A percentile compares a stretch with the other conserved stretches of the same genome.
Evolutionary conservation across 306 rosid species (phyloP).

Genomic region (Lathyrus oleraceus): DNA sequence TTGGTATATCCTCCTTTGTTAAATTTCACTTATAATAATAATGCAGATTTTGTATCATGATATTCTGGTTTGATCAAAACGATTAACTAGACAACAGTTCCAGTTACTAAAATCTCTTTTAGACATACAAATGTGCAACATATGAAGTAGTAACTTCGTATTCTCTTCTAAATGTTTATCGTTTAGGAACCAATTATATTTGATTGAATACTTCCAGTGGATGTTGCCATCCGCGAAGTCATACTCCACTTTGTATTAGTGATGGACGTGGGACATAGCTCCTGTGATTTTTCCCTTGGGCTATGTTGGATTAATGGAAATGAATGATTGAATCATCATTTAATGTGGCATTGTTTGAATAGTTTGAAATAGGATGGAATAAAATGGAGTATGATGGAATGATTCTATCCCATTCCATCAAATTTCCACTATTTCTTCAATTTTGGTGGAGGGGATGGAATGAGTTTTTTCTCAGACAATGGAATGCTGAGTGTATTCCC

Average conservation of each 20-base stretch:
- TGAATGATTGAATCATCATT: constrained; percentile 4
- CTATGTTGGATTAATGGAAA: neutral
- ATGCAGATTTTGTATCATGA: neutral
- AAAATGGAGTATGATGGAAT: neutral
- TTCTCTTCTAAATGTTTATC: neutral
- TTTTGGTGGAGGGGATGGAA: neutral
- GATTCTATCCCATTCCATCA: neutral
- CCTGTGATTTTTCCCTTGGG: neutral
- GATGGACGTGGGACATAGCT: neutral
- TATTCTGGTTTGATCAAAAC: constrained; percentile 9
- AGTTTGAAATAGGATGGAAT: neutral
- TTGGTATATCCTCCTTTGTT: constrained; percentile 8
- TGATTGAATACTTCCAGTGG: neutral
- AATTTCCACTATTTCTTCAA: neutral
- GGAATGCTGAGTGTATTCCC: neutral
- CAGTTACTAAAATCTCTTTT: neutral
- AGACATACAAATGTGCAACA: neutral
- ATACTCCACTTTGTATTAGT: neutral
- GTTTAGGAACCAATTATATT: constrained; percentile 8
- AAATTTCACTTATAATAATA: neutral
- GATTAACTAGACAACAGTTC: neutral
- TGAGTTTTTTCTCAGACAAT: constrained; percentile 12
- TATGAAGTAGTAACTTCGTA: neutral
- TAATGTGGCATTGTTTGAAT: constrained; percentile 1
- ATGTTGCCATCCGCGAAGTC: neutral